A percentile compares a stretch with the other conserved stretches of the same genome.
phyloP scores from a whole-genome alignment of 2,329 filamentous ascomycete genomes.

The Elsinoe necatrix region DNA sequence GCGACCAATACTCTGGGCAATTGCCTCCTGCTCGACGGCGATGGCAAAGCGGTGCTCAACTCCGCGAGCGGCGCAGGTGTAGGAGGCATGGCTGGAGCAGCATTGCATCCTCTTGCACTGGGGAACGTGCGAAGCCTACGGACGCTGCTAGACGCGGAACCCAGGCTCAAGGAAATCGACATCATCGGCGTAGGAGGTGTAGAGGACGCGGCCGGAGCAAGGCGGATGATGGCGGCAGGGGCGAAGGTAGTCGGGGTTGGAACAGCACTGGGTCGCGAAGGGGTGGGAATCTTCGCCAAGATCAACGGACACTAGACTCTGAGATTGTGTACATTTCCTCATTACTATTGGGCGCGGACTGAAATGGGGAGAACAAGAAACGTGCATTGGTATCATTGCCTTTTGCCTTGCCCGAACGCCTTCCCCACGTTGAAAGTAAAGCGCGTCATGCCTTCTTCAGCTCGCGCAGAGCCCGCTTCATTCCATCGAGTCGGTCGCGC shows the following conservation, averaged over 20 bases:
- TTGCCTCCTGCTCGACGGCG: constrained; percentile 47
- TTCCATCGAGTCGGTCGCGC: constrained; percentile 66
- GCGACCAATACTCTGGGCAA: constrained; percentile 67
- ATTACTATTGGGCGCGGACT: constrained; percentile 1
- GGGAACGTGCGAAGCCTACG: constrained; percentile 68
- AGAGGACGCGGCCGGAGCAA: constrained; percentile 52
- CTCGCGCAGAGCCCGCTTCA: constrained; percentile 68
- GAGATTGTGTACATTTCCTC: constrained; percentile 2
- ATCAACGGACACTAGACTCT: constrained; percentile 33
- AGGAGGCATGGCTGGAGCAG: constrained; percentile 63
- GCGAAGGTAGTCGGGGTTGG: constrained; percentile 60
- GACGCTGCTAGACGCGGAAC: constrained; percentile 46
- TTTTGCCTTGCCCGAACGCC: neutral
- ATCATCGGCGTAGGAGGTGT: constrained; percentile 70
- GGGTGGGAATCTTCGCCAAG: constrained; percentile 53
- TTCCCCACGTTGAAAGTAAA: neutral
- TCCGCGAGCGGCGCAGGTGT: constrained; percentile 50
- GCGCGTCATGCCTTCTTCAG: constrained; percentile 20
- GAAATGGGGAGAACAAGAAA: neutral
- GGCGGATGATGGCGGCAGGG: constrained; percentile 58
- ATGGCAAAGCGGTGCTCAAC: constrained; percentile 34
- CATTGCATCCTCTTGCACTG: constrained; percentile 63
- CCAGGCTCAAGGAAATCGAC: constrained; percentile 45
- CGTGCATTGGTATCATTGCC: neutral
- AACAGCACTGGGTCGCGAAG: constrained; percentile 58